A percentile compares a stretch with the other conserved stretches of the same genome.
Evolutionary conservation across 495 filamentous ascomycete species (phyloP).

Genomic region (Clavariopsis aquatica): DNA sequence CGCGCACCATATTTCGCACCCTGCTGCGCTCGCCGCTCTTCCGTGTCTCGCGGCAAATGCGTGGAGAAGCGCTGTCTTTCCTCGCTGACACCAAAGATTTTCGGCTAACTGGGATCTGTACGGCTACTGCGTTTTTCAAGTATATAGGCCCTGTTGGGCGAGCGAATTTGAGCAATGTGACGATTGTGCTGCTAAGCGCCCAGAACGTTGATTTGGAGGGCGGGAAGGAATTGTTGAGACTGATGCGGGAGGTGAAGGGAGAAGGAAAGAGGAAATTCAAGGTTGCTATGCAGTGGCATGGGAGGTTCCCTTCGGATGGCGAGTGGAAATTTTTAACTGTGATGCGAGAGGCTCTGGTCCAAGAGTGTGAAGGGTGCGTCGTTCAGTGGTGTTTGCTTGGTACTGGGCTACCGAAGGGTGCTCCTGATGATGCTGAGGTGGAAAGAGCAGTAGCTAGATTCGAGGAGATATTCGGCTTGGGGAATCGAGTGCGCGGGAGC

Average conservation of each 20-base stretch:
- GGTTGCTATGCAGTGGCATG: background rate
- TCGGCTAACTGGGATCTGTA: background rate
- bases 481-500: background rate
- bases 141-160: background rate
- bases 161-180: background rate
- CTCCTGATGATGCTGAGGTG: background rate
- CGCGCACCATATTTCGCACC: background rate
- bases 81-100: background rate
- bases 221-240: background rate
- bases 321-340: background rate
- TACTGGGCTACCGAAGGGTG: too few species aligned
- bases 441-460: background rate
- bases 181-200: background rate
- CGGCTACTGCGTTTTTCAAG: background rate
- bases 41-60: background rate
- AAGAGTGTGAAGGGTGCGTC: background rate
- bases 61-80: slow-evolving; percentile 2
- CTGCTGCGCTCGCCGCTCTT: background rate
- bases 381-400: background rate
- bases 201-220: background rate
- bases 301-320: background rate
- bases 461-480: background rate
- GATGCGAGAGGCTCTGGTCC: background rate
- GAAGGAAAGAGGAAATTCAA: background rate
- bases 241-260: background rate